These are phyloP conservation scores for Xylariaceae sp. DNA, from an alignment of 2,329 filamentous ascomycete genomes.

Conservation along the genomic window DNA sequence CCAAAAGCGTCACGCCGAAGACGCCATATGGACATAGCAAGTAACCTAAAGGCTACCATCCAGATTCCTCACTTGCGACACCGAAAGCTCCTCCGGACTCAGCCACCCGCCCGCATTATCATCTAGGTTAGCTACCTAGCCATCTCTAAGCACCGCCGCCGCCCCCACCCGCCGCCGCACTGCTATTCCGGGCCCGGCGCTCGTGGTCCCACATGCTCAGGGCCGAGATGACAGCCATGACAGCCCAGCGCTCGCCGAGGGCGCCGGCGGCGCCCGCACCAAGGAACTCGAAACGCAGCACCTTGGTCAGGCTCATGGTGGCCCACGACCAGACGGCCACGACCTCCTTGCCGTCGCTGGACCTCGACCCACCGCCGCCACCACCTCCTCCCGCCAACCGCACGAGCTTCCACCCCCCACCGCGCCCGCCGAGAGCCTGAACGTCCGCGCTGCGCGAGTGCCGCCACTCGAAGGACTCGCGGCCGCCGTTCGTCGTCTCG, in stretches of 20 bases:
- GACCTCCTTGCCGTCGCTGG: conserved; percentile 44
- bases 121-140: too few species aligned
- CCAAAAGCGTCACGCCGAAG: too few species aligned
- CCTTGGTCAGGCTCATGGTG: conserved; percentile 38
- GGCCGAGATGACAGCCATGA: conserved; percentile 46
- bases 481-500: conserved; percentile 35
- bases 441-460: conserved; percentile 41
- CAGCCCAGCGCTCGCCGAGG: conserved; percentile 46
- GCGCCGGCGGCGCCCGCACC: conserved; percentile 43
- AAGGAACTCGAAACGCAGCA: conserved; percentile 44
- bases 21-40: too few species aligned
- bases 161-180: too few species aligned
- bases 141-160: too few species aligned
- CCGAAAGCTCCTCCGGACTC: too few species aligned
- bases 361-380: conserved; percentile 21
- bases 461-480: conserved; percentile 49
- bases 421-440: conserved; percentile 33
- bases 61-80: too few species aligned
- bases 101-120: too few species aligned
- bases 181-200: neutral
- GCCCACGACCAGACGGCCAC: conserved; percentile 44
- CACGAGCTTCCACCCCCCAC: conserved; percentile 47
- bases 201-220: conserved; percentile 37
- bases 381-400: conserved; percentile 33
- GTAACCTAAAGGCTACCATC: too few species aligned